A percentile compares a stretch with the other conserved stretches of the same genome.
Evolutionary conservation across 805 yeast species (phyloP).

Genomic region (Cyberlindnera petersonii): DNA sequence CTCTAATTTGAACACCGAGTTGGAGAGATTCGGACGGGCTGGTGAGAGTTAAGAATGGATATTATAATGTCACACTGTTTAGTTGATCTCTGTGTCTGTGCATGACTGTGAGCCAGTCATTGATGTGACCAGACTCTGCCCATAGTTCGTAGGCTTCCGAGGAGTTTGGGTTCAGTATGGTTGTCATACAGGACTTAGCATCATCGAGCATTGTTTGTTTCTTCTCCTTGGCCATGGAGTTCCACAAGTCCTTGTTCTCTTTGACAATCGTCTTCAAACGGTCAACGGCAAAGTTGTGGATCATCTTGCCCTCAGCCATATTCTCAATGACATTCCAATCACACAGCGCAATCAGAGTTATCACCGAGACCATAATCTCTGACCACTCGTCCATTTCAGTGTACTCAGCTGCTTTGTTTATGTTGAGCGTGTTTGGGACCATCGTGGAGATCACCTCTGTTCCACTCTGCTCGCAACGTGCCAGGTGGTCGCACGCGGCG

Average conservation of each 20-base stretch:
- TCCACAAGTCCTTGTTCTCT: conserved; percentile 3
- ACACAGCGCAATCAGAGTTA: conserved; percentile 3
- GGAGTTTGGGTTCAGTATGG: neutral
- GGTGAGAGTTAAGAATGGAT: conserved; percentile 5
- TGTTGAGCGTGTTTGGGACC: neutral
- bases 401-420: neutral
- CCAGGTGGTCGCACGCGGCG: conserved; percentile 7
- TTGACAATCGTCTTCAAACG: conserved; percentile 1
- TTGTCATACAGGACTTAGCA: neutral
- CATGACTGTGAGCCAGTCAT: conserved; percentile 4
- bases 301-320: too few relatives aligned
- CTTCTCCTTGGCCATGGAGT: neutral
- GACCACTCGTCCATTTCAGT: conserved; percentile 7
- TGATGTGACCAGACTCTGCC: conserved; percentile 2
- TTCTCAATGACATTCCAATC: too few relatives aligned
- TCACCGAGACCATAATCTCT: neutral
- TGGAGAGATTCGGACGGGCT: conserved; percentile 30
- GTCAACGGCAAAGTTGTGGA: conserved; percentile 2
- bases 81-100: neutral
- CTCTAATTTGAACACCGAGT: conserved; percentile 30
- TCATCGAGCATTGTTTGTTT: neutral
- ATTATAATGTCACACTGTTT: neutral
- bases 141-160: conserved; percentile 8
- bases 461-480: neutral
- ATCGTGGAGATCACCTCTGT: neutral